phyloP scores from a whole-genome alignment of 2,329 filamentous ascomycete genomes.

The Epichloe amarillans region DNA sequence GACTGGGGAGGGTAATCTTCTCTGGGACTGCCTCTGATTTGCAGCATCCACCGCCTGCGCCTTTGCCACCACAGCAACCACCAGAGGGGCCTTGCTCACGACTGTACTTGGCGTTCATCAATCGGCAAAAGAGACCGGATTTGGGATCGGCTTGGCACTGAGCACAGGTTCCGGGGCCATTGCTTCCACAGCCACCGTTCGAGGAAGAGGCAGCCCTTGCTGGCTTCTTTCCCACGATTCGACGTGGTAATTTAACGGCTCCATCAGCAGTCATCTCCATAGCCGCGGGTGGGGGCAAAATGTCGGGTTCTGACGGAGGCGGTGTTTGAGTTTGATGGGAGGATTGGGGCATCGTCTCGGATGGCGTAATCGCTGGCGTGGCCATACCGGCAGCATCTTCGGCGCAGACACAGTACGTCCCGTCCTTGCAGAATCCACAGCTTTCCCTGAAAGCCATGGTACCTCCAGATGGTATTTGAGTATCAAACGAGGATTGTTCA shows the following conservation, averaged over 20 bases:
- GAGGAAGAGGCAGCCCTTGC: conserved; percentile 12
- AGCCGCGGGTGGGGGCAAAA: conserved; percentile 35
- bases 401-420: conserved; percentile 71
- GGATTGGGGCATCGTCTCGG: conserved; percentile 27
- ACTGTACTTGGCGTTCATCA: conserved; percentile 54
- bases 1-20: conserved; percentile 22
- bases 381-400: conserved; percentile 37
- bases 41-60: conserved; percentile 50
- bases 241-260: conserved; percentile 43
- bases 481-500: conserved; percentile 1
- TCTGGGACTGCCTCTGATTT: conserved; percentile 25
- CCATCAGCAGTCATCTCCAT: conserved; percentile 48
- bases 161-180: conserved; percentile 65
- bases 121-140: conserved; percentile 72
- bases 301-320: conserved; percentile 48
- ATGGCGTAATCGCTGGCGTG: conserved; percentile 25
- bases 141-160: conserved; percentile 68
- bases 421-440: conserved; percentile 74
- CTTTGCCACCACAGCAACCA: conserved; percentile 49
- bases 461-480: conserved; percentile 21
- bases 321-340: conserved; percentile 41
- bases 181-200: conserved; percentile 40
- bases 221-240: conserved; percentile 16
- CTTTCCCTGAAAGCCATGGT: conserved; percentile 44
- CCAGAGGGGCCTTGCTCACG: conserved; percentile 22